Base-by-base conservation (phyloP, 768 basidiomycete species). In the Kwoniella mangroviensis region DNA sequence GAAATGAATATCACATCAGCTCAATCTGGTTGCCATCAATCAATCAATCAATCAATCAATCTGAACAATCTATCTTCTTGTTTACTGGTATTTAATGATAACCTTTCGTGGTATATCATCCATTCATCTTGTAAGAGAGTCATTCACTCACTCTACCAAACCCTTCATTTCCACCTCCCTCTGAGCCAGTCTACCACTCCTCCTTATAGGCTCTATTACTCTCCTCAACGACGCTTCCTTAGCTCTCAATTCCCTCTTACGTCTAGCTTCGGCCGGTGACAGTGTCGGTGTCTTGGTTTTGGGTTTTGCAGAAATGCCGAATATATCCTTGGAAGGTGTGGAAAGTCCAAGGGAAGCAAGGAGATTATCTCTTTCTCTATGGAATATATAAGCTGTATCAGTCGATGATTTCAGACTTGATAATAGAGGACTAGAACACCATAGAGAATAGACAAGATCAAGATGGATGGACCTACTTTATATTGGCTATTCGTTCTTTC, bases 401-500 rank as follows among this genome's bases (percentile, higher is more conserved):
- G 28, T 21, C 28, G 13, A 24, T 9, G 21, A 21, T 24, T 53
- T 43, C 22, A 62, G 21, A 9, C 9, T 41, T 22, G 11, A n/a
- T 26, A 28, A 28, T 5, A 1, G 11, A 26, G 24, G 19, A 28
- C 28, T 28, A 28, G 28, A 28, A 28, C 28, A 28, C 6, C 24
- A 40, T 1, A 34, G 26, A 41, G 51, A 65, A 22, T 6, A 22
- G 52, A 34, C 41, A 26, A 26, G 21, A 6, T 1, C 11, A 24
- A 6, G 0, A 41, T 28, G 28, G 5, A 45, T 26, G 15, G 12
- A 43, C 75, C 56, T 45, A 79, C 81, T 70, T 65, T 41, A 82
- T 82, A 56, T 78, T 81, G 40, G 69, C 72, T 28, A 71, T 62
- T 49, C 81, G 56, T 55, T 80, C 70, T 63, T 70, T 52, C 54